Evolutionary conservation across 108 stramenopile species (phyloP).

Genomic region (Skeletonema potamos): DNA sequence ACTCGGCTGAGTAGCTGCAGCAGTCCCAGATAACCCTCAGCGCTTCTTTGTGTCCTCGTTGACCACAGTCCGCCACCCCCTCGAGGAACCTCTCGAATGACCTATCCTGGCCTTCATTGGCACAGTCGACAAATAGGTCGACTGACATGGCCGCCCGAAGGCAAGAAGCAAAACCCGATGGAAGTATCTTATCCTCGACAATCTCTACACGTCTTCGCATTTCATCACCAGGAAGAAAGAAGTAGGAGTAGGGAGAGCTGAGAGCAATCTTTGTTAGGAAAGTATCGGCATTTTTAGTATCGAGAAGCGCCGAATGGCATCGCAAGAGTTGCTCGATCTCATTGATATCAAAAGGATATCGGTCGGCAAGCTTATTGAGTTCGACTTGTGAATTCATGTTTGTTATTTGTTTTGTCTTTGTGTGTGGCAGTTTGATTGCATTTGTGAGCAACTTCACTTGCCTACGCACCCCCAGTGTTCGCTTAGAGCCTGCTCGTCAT

Average conservation of each 20-base stretch:
- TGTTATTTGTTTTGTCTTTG: not conserved
- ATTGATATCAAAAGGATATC: conserved; percentile 52
- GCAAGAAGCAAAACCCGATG: conserved; percentile 44
- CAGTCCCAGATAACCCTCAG: conserved; percentile 40
- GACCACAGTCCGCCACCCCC: conserved; percentile 46
- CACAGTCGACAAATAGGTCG: conserved; percentile 53
- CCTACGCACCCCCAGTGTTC: no score
- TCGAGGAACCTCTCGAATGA: conserved; percentile 43
- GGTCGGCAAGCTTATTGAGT: conserved; percentile 49
- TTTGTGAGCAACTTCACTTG: not conserved
- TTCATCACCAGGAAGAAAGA: conserved; percentile 59
- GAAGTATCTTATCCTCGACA: conserved; percentile 46
- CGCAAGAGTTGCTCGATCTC: conserved; percentile 57
- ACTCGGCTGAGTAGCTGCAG: conserved; percentile 14
- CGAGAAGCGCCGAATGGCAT: conserved; percentile 38
- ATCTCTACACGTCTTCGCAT: conserved; percentile 43
- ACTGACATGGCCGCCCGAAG: conserved; percentile 46
- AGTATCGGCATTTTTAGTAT: conserved; percentile 26
- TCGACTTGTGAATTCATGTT: conserved; percentile 33
- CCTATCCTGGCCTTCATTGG: conserved; percentile 32
- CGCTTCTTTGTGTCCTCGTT: conserved; percentile 45
- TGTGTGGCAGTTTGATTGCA: not conserved
- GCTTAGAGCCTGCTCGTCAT: no score
- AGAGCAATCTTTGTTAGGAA: conserved; percentile 53
- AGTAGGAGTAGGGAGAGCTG: conserved; percentile 50